Percentiles rank a stretch among this genome's conserved stretches.
Evolutionary conservation across 331 rosid genomes (phyloP).

Genomic region (Arachis monticola): DNA sequence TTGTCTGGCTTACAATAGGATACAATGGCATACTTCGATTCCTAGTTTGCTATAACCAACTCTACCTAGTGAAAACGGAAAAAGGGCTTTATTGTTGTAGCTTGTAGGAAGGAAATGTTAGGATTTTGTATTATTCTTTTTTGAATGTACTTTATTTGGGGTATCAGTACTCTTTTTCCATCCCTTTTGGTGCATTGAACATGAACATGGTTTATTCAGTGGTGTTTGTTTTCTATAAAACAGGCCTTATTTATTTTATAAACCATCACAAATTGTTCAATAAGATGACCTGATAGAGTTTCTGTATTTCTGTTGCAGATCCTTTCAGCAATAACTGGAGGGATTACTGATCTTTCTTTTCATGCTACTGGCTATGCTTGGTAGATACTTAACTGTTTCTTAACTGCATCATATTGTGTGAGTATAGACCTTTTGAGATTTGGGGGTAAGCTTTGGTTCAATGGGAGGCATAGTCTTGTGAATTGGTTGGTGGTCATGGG

Average conservation of each 20-base stretch:
- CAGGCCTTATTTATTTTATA: not conserved
- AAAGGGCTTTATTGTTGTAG: too few species aligned
- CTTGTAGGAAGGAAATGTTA: too few species aligned
- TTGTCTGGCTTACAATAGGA: too few species aligned
- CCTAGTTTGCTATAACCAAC: too few species aligned
- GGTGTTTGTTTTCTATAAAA: too few species aligned
- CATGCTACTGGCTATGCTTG: conserved; percentile 86
- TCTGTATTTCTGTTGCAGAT: conserved; percentile 61
- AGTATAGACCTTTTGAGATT: conserved; percentile 47
- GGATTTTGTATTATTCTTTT: too few species aligned
- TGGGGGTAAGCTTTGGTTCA: not conserved
- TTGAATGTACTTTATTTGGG: not conserved
- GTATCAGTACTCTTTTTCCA: not conserved
- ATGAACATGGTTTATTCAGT: too few species aligned
- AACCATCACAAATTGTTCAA: conserved; percentile 14
- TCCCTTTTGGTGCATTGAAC: not conserved
- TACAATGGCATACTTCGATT: not conserved
- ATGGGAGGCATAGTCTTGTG: not conserved
- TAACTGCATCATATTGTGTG: conserved; percentile 98
- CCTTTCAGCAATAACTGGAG: conserved; percentile 96
- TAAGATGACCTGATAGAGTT: conserved; percentile 7
- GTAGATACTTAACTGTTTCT: conserved; percentile 89
- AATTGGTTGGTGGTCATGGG: not conserved
- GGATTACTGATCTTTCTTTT: conserved; percentile 87
- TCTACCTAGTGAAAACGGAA: too few species aligned